Evolutionary conservation across 2,329 filamentous ascomycete genomes (phyloP).

Genomic region (Drechslerella dactyloides): DNA sequence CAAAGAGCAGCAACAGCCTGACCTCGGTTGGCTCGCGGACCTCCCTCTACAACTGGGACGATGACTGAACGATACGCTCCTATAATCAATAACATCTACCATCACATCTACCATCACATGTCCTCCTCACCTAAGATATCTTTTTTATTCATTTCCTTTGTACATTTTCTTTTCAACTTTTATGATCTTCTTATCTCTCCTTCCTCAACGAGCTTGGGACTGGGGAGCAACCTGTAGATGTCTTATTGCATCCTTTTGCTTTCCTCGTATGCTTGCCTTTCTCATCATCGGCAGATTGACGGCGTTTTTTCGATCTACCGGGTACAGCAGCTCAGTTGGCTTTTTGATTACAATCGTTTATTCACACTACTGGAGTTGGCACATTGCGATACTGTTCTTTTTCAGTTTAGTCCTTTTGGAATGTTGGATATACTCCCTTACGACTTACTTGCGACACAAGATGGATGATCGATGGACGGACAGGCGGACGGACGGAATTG

Average conservation of each 20-base stretch:
- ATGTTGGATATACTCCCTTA: no score
- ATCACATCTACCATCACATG: not conserved
- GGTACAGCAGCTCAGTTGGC: not conserved
- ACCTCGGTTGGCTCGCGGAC: slow-evolving; percentile 36
- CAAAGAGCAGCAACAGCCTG: slow-evolving; percentile 25
- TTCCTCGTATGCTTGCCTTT: slow-evolving; percentile 10
- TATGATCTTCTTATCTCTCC: slow-evolving; percentile 10
- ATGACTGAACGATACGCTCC: slow-evolving; percentile 30
- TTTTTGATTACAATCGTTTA: not conserved
- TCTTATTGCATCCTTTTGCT: slow-evolving; percentile 18
- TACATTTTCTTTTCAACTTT: slow-evolving; percentile 35
- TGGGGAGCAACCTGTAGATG: slow-evolving; percentile 32
- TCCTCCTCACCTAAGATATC: not conserved
- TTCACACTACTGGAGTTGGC: not conserved
- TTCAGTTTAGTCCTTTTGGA: no score
- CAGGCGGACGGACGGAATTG: no score
- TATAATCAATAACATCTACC: not conserved
- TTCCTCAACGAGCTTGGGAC: slow-evolving; percentile 15
- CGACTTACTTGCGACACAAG: no score
- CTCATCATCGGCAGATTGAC: slow-evolving; percentile 6
- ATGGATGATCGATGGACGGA: no score
- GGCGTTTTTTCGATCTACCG: not conserved
- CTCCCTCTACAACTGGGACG: slow-evolving; percentile 51
- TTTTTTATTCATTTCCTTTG: slow-evolving; percentile 47
- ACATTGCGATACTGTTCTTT: not conserved